Conservation (phyloP, 2,329 filamentous ascomycete genomes). For the Pseudogymnoascus sp. region DNA sequence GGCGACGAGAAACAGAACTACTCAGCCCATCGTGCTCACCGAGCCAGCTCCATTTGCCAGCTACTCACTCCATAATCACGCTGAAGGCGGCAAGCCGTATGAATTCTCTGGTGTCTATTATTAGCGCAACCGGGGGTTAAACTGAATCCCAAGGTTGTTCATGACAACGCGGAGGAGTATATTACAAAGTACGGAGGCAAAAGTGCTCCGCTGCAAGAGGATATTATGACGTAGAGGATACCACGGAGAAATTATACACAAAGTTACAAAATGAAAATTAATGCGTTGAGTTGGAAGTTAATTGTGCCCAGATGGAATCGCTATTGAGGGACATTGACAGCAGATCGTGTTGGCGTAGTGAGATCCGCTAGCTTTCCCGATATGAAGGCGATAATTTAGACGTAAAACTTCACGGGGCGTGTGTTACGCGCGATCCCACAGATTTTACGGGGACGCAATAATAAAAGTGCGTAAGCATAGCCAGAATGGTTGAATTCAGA, state of each 20-base stretch:
- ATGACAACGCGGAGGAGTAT: not conserved
- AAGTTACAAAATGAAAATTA: not conserved
- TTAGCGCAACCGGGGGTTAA: not conserved
- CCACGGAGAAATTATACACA: not conserved
- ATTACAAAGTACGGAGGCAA: not conserved
- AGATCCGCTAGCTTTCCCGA: not conserved
- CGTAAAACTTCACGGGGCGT: not conserved
- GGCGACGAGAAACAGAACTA: not conserved
- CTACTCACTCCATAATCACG: not conserved
- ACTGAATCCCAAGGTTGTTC: not conserved
- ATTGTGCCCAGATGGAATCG: not conserved
- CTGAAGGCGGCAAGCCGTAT: not conserved
- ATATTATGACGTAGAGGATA: not conserved
- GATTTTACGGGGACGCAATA: not conserved
- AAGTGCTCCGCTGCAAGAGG: not conserved
- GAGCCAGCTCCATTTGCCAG: not conserved
- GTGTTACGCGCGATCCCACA: not conserved
- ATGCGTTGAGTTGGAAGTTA: not conserved
- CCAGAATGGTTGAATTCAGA: not conserved
- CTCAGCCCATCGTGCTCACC: not conserved
- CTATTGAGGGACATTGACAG: not conserved
- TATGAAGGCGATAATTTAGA: not conserved
- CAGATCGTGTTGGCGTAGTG: not conserved
- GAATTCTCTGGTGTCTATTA: not conserved
- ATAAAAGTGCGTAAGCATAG: not conserved